Conservation (phyloP, 208 protist genomes). For the Crithidia thermophila region DNA sequence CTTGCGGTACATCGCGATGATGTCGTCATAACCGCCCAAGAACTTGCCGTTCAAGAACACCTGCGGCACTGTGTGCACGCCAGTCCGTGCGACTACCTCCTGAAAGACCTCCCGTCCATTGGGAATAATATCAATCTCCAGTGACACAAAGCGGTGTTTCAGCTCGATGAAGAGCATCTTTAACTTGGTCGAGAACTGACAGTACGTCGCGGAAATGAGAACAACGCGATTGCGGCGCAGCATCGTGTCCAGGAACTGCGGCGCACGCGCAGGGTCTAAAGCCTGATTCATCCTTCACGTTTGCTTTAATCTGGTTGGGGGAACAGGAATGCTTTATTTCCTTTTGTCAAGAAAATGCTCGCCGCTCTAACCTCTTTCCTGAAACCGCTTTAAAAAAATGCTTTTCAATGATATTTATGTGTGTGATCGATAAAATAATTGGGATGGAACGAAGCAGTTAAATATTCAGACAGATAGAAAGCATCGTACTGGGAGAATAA, state of each 20-base stretch:
- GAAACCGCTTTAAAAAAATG: neutral
- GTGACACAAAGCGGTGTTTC: slow-evolving; percentile 82
- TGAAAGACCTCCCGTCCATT: slow-evolving; percentile 85
- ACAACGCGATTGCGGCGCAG: slow-evolving; percentile 78
- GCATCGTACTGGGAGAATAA: too few species aligned
- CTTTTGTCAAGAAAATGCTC: neutral
- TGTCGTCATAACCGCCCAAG: slow-evolving; percentile 87
- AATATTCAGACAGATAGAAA: too few species aligned
- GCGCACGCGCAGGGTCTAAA: slow-evolving; percentile 61
- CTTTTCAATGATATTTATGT: too few species aligned
- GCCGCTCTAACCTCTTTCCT: neutral
- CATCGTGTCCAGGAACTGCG: slow-evolving; percentile 86
- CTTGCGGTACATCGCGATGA: slow-evolving; percentile 69
- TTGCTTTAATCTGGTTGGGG: too few species aligned
- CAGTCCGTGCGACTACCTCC: slow-evolving; percentile 70
- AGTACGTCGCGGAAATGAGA: slow-evolving; percentile 90
- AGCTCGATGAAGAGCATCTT: slow-evolving; percentile 86
- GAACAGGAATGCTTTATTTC: too few species aligned
- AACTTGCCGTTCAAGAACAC: slow-evolving; percentile 84
- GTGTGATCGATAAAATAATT: too few species aligned
- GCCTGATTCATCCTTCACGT: slow-evolving; percentile 37
- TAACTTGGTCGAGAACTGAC: slow-evolving; percentile 79
- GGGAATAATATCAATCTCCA: slow-evolving; percentile 90
- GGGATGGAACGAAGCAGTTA: too few species aligned
- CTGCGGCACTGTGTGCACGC: slow-evolving; percentile 84